A percentile compares a stretch with the other conserved stretches of the same genome.
phyloP scores from a whole-genome alignment of 805 yeast genomes.

The Kodamaea fukazawae region DNA sequence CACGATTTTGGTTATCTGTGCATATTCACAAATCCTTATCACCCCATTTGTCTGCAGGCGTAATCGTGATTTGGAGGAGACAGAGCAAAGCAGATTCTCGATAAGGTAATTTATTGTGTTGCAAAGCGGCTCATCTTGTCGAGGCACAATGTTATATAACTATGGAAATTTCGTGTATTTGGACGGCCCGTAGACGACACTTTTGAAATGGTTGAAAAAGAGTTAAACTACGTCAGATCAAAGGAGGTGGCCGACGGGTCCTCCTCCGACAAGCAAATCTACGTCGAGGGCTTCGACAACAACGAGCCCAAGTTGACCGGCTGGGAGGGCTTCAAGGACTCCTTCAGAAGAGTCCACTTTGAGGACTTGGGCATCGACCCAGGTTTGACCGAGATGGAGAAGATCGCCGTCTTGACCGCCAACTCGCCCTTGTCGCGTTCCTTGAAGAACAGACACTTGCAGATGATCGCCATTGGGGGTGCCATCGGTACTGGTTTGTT shows the following conservation, averaged over 20 bases:
- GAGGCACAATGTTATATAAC: no score
- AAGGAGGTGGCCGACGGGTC: slow-evolving; percentile 6
- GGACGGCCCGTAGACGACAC: no score
- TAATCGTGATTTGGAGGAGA: no score
- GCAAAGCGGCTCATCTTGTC: no score
- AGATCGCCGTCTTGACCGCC: slow-evolving; percentile 35
- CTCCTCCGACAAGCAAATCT: slow-evolving; percentile 5
- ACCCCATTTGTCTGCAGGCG: no score
- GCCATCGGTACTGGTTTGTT: slow-evolving; percentile 69
- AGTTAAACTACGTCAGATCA: slow-evolving; percentile 6
- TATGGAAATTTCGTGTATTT: no score
- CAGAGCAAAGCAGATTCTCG: no score
- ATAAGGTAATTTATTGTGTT: no score
- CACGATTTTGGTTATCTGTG: no score
- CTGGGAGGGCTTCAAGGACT: slow-evolving; percentile 15
- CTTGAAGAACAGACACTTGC: slow-evolving; percentile 57
- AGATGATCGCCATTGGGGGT: slow-evolving; percentile 68
- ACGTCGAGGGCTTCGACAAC: slow-evolving; percentile 4
- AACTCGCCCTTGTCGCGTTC: slow-evolving; percentile 56
- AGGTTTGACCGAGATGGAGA: slow-evolving; percentile 18
- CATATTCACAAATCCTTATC: no score
- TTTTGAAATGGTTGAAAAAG: slow-evolving; percentile 6
- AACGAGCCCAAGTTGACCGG: slow-evolving; percentile 6
- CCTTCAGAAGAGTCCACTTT: slow-evolving; percentile 19
- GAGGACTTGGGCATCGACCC: slow-evolving; percentile 20